Base-by-base conservation (phyloP, 2,329 filamentous ascomycete species). In the Pseudocercospora fijiensis region DNA sequence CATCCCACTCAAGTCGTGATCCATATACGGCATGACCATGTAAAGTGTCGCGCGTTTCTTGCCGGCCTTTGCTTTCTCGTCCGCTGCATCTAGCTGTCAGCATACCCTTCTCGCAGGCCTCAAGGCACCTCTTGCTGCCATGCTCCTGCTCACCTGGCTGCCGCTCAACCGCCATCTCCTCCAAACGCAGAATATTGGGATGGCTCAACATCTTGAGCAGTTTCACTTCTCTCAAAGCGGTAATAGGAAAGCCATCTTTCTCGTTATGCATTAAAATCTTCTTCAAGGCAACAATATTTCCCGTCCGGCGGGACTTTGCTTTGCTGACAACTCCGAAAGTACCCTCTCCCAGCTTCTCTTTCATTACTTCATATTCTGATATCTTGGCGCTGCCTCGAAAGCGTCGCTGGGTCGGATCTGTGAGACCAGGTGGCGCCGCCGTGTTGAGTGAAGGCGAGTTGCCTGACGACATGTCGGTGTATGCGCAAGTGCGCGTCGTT, bases 231-330 rank as follows among this genome's bases (percentile, higher is more conserved):
- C 95, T 90, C 52, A 99, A 85, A 6, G 95, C 94, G 0, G 95
- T 99, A 68, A 99, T 99, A n/a, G 95, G 95, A 71, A 99, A 99
- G 57, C 95, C 95, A 78, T 99, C 95, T 77, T 97, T 98, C 81
- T 99, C 95, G 77, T 98, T 96, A 77, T 98, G 95, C 91, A 98
- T 97, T 69, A 99, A 87, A 70, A 99, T 99, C 84, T 98, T 98
- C 82, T 99, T 99, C 74, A 99, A 79, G 3, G 95, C 95, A 65
- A 96, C 90, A 52, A 94, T 78, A 24, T 86, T 84, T 60, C 90
- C 89, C 1, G 87, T 90, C 73, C 85, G 90, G 72, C 86, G 88
- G 27, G 90, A 92, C 66, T 86, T 86, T 65, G 92, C 95, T 74
- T 94, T 95, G 78, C 96, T 92, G 43, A 98, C 95, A 80, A 98